Evolutionary conservation across 257 asterid genomes (phyloP), one percentile per base, ranked within the genome.

Genomic region (Forsythia suspensa): DNA sequence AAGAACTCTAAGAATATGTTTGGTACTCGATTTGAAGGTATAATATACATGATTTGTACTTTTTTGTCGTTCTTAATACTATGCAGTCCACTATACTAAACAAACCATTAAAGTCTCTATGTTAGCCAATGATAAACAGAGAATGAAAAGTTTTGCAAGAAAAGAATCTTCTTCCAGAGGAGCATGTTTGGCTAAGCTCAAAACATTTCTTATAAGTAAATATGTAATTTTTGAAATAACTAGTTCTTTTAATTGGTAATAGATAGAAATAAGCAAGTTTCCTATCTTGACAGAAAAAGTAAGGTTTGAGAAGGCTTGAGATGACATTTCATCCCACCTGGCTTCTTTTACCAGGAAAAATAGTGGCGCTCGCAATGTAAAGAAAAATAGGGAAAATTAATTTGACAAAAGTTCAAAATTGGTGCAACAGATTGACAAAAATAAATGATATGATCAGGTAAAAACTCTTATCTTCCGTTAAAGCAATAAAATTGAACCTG

Each of bases 401-500:
- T 42, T 34, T 21, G 18, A 3, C 8, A 69, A 38, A 3, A 11
- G 37, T 18, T 7, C 11, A 71, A 39, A 6, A 12, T 8, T 71
- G 74, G 16, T 29, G 34, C 38, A 12, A 21, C 51, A 44, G 6
- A 37, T 11, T 7, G 4, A 42, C 15, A 16, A 29, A 36, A 71
- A 11, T n/a, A 78, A 70, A 41, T 34, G 38, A 71, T 38, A 75
- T 57, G n/a, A 55, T 70, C 20, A 37, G 18, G 39, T 52, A 61
- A 48, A 59, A 46, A 24, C 0, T 43, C 52, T 20, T 13, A 77
- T 12, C 8, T 36, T 51, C 13, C 5, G 16, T 51, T 20, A 75
- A 71, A 70, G 82, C 51, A 20, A 48, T 21, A 13, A 38, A 67
- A 71, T 9, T 13, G 77, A 80, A 95, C 99, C 98, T 95, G 99